These are phyloP conservation scores for Fusarium hostae DNA, from an alignment of 2,329 filamentous ascomycete genomes.

Conservation along the genomic window DNA sequence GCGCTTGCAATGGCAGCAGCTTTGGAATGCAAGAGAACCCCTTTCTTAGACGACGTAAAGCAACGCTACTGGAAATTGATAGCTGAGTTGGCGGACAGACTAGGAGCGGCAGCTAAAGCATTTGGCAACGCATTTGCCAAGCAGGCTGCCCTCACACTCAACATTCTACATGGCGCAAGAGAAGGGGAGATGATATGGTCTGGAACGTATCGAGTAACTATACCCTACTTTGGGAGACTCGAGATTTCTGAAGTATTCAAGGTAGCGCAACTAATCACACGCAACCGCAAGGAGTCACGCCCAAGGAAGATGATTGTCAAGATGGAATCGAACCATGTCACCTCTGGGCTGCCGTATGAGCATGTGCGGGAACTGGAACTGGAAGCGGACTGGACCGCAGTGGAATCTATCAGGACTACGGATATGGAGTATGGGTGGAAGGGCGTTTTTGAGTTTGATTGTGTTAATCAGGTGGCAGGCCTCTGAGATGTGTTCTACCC, in stretches of 20 bases:
- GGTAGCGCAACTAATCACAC: no score
- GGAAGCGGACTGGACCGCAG: not conserved
- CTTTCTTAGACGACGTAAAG: no score
- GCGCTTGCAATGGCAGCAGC: not conserved
- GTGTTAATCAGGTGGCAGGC: not conserved
- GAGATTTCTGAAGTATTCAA: not conserved
- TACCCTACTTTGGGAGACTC: not conserved
- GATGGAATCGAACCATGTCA: not conserved
- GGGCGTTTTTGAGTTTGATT: not conserved
- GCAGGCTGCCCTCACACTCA: not conserved
- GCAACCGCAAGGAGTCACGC: no score
- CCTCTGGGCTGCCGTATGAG: not conserved
- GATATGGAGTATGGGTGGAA: not conserved
- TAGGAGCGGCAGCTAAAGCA: not conserved
- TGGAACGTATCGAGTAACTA: not conserved
- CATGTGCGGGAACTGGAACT: not conserved
- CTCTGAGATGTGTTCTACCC: not conserved
- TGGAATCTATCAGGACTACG: no score
- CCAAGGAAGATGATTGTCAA: not conserved
- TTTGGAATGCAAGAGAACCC: not conserved
- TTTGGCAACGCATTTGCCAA: not conserved
- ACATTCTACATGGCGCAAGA: not conserved
- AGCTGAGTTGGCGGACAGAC: not conserved
- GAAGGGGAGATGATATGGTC: not conserved
- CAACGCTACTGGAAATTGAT: not conserved